These are phyloP conservation scores for Colletotrichum brevisporum DNA, from an alignment of 2,329 filamentous ascomycete genomes.

Conservation along the genomic window DNA sequence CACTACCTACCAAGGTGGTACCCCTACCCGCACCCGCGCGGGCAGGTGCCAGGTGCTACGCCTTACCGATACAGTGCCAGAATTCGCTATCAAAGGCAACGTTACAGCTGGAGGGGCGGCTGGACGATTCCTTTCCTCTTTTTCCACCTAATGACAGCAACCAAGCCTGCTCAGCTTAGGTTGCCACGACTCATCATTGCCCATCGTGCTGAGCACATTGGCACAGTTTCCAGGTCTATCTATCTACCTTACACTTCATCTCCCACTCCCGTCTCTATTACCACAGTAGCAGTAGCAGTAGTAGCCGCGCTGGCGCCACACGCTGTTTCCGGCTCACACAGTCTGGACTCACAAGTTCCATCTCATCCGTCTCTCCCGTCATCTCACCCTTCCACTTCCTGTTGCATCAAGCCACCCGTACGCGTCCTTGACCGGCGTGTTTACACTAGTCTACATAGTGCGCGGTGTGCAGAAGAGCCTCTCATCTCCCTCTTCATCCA, in stretches of 20 bases:
- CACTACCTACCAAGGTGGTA: neutral
- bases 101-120: conserved; percentile 38
- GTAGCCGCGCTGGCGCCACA: neutral
- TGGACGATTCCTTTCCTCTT: conserved; percentile 14
- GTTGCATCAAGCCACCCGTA: neutral
- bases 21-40: neutral
- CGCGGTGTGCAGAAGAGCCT: neutral
- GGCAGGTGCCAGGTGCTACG: neutral
- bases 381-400: neutral
- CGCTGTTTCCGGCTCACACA: too few species aligned
- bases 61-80: neutral
- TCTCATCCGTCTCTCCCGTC: too few species aligned
- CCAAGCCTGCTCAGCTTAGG: neutral
- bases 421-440: conserved; percentile 7
- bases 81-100: conserved; percentile 35
- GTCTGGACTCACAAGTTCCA: too few species aligned
- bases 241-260: too few species aligned
- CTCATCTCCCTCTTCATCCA: neutral
- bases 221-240: neutral
- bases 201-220: conserved; percentile 2
- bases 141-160: conserved; percentile 7
- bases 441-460: too few species aligned
- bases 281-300: neutral
- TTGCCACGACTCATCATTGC: neutral
- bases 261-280: too few species aligned